Base-by-base conservation (phyloP, 768 basidiomycete genomes). In the Favolaschia claudopus region DNA sequence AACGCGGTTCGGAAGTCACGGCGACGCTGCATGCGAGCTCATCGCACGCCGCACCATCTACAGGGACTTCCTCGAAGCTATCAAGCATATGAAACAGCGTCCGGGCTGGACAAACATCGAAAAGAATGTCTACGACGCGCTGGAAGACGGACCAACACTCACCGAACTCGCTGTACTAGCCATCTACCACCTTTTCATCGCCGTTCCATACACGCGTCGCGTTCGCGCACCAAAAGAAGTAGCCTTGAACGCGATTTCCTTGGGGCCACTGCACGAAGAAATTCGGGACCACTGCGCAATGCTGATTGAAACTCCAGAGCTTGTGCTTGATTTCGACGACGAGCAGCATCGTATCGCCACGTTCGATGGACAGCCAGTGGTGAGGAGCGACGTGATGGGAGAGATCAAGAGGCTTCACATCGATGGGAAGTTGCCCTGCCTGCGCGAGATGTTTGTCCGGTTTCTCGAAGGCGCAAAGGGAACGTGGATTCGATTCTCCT, bases 71-170 rank as follows among this genome's bases (percentile, higher is more conserved):
- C n/a, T n/a, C n/a, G n/a, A n/a, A n/a, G n/a, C n/a, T n/a, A n/a
- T n/a, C n/a, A n/a, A n/a, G n/a, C n/a, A n/a, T n/a, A n/a, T n/a
- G n/a, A n/a, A n/a, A n/a, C n/a, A n/a, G n/a, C n/a, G n/a, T n/a
- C n/a, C n/a, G n/a, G n/a, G n/a, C n/a, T n/a, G n/a, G n/a, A n/a
- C n/a, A n/a, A n/a, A n/a, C n/a, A n/a, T n/a, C n/a, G n/a, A n/a
- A n/a, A n/a, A n/a, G n/a, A 70, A 70, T 44, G 36, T 69, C 10
- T 64, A 45, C n/a, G 39, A 67, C 10, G 68, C 40, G 6, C 52
- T 70, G 7, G 15, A 52, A n/a, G n/a, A n/a, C n/a, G n/a, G n/a
- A n/a, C n/a, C n/a, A n/a, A n/a, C n/a, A n/a, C n/a, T n/a, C n/a
- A 59, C 55, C 13, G 69, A 69, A 37, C 57, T 69, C 7, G 57